Percentiles rank a stretch among this genome's conserved stretches.
phyloP scores from a whole-genome alignment of 139 green algal species.

The Yamagishiella unicocca region DNA sequence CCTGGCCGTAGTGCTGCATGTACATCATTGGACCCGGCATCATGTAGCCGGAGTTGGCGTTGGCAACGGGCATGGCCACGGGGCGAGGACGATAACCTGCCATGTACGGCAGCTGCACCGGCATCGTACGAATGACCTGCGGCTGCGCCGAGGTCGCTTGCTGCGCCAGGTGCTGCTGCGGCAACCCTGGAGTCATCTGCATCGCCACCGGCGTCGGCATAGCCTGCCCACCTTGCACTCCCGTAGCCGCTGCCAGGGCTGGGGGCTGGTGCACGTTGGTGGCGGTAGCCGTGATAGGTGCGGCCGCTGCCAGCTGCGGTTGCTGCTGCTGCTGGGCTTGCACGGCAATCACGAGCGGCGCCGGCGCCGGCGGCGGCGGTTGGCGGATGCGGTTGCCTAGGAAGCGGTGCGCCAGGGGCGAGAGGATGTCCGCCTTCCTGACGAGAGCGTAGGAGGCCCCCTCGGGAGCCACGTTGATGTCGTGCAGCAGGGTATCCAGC shows the following conservation, averaged over 20 bases:
- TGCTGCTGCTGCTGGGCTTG: not conserved
- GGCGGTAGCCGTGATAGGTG: not conserved
- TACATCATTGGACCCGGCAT: not conserved
- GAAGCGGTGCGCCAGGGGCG: not conserved
- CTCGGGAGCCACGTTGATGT: not conserved
- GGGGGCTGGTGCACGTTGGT: no score
- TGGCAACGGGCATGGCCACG: not conserved
- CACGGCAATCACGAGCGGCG: not conserved
- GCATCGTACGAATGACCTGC: not conserved
- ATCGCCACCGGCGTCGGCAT: not conserved
- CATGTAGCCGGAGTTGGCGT: not conserved
- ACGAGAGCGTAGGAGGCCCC: not conserved
- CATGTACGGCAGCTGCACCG: constrained; percentile 15
- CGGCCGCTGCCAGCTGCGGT: not conserved
- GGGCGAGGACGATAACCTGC: not conserved
- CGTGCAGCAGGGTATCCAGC: not conserved
- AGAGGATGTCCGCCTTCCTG: not conserved
- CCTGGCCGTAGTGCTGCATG: not conserved
- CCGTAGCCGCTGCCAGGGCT: not conserved
- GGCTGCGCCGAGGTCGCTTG: not conserved
- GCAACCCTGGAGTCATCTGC: not conserved
- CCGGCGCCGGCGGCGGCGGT: not conserved
- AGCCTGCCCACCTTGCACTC: not conserved
- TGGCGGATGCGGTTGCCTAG: constrained; percentile 3
- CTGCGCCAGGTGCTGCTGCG: not conserved